A percentile compares a stretch with the other conserved stretches of the same genome.
These are phyloP conservation scores for Debaryomyces singareniensis DNA, from an alignment of 1,139 yeast species.

Conservation along the genomic window DNA sequence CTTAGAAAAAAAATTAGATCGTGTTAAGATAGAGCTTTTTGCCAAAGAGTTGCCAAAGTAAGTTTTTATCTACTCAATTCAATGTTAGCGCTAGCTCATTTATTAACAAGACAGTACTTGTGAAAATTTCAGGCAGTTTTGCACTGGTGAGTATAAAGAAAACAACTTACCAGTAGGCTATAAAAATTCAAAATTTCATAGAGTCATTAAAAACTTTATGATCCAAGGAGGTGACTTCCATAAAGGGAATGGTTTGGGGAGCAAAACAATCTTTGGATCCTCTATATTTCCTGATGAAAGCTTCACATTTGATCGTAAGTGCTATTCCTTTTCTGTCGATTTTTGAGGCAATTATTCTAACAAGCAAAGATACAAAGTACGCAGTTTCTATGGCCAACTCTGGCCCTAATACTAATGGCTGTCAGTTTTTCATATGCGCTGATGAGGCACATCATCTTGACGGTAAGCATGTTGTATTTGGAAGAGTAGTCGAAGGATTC, in stretches of 20 bases:
- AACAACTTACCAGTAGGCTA: slow-evolving; percentile 29
- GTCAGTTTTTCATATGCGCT: slow-evolving; percentile 28
- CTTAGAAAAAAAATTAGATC: slow-evolving; percentile 22
- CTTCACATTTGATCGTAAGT: slow-evolving; percentile 20
- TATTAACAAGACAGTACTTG: slow-evolving; percentile 28
- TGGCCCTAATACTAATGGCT: slow-evolving; percentile 29
- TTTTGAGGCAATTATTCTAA: not conserved
- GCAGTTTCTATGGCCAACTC: slow-evolving; percentile 31
- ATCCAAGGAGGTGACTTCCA: slow-evolving; percentile 33
- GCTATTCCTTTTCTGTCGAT: not conserved
- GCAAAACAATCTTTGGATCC: slow-evolving; percentile 21
- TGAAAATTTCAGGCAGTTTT: slow-evolving; percentile 50
- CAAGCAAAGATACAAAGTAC: slow-evolving; percentile 12
- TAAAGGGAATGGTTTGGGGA: slow-evolving; percentile 40
- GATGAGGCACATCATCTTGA: slow-evolving; percentile 29
- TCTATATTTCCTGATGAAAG: slow-evolving; percentile 30
- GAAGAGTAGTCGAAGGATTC: slow-evolving; percentile 39
- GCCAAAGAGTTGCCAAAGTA: slow-evolving; percentile 33
- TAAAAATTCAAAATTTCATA: slow-evolving; percentile 20
- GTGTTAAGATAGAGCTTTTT: slow-evolving; percentile 41
- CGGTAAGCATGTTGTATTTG: slow-evolving; percentile 55
- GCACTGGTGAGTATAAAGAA: slow-evolving; percentile 45
- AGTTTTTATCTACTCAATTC: slow-evolving; percentile 7
- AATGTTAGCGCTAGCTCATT: slow-evolving; percentile 6
- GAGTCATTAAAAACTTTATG: slow-evolving; percentile 23